Evolutionary conservation across 2,329 filamentous ascomycete genomes (phyloP).

Genomic region (Pseudogymnoascus sp.): DNA sequence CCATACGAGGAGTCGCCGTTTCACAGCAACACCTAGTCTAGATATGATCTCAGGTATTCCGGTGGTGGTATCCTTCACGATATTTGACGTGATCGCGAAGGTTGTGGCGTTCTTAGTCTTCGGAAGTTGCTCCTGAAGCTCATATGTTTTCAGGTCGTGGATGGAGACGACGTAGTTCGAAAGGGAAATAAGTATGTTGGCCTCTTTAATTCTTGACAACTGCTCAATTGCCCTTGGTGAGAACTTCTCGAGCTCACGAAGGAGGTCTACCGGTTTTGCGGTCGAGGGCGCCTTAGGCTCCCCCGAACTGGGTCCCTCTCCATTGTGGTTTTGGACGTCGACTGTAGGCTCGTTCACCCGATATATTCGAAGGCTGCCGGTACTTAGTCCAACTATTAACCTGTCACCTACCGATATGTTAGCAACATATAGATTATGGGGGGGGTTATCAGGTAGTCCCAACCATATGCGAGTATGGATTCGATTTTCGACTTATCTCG

Average conservation of each 20-base stretch:
- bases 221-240: constrained; percentile 85
- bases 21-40: constrained; percentile 83
- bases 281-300: constrained; percentile 26
- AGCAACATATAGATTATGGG: not conserved
- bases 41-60: constrained; percentile 92
- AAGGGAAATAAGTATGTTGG: constrained; percentile 81
- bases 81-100: constrained; percentile 93
- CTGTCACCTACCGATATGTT: constrained; percentile 60
- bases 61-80: constrained; percentile 80
- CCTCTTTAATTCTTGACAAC: constrained; percentile 91
- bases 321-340: constrained; percentile 37
- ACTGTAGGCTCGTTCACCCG: constrained; percentile 66
- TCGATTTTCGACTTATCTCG: constrained; percentile 97
- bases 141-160: constrained; percentile 81
- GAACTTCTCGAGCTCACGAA: constrained; percentile 92
- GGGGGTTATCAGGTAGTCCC: constrained; percentile 26
- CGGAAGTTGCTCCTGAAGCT: constrained; percentile 69
- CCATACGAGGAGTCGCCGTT: constrained; percentile 84
- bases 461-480: constrained; percentile 84
- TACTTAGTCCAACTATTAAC: constrained; percentile 85
- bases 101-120: constrained; percentile 82
- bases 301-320: constrained; percentile 27
- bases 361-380: constrained; percentile 82
- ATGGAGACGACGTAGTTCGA: constrained; percentile 86
- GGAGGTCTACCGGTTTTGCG: constrained; percentile 65